These are phyloP conservation scores for Skeletonema menzelii DNA, from an alignment of 108 stramenopile genomes.

Conservation along the genomic window DNA sequence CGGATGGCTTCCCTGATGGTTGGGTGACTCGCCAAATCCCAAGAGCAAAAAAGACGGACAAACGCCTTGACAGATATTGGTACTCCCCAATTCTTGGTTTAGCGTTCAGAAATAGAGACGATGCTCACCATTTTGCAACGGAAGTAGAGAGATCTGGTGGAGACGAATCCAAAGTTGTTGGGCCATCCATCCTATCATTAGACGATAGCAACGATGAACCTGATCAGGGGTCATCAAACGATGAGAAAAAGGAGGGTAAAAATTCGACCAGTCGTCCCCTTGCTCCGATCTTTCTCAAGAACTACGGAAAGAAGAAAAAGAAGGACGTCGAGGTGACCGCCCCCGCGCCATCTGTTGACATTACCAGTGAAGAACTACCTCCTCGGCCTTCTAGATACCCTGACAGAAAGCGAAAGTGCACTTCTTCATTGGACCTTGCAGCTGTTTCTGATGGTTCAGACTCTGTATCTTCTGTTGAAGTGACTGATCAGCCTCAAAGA, in stretches of 20 bases:
- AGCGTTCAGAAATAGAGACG: background rate
- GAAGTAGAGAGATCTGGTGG: background rate
- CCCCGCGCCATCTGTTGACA: background rate
- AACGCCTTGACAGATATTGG: background rate
- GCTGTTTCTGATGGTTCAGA: conserved; percentile 24
- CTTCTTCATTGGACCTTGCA: background rate
- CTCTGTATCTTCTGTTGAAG: conserved; percentile 14
- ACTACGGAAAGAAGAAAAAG: conserved; percentile 15
- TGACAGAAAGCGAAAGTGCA: conserved; percentile 4
- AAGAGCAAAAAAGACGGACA: background rate
- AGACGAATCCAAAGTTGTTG: background rate
- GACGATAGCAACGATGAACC: background rate
- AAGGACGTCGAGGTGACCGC: background rate
- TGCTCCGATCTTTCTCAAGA: conserved; percentile 14
- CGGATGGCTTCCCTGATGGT: background rate
- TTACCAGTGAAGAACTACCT: background rate
- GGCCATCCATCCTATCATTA: background rate
- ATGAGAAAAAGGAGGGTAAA: background rate
- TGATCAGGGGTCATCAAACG: background rate
- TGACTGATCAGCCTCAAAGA: conserved; percentile 4
- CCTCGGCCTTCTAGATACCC: conserved; percentile 15
- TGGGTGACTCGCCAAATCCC: background rate
- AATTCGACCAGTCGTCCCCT: conserved; percentile 3
- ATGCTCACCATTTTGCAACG: background rate
- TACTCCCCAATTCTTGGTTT: background rate